Evolutionary conservation across 2,329 filamentous ascomycete genomes (phyloP).

Genomic region (Sphaceloma murrayae): DNA sequence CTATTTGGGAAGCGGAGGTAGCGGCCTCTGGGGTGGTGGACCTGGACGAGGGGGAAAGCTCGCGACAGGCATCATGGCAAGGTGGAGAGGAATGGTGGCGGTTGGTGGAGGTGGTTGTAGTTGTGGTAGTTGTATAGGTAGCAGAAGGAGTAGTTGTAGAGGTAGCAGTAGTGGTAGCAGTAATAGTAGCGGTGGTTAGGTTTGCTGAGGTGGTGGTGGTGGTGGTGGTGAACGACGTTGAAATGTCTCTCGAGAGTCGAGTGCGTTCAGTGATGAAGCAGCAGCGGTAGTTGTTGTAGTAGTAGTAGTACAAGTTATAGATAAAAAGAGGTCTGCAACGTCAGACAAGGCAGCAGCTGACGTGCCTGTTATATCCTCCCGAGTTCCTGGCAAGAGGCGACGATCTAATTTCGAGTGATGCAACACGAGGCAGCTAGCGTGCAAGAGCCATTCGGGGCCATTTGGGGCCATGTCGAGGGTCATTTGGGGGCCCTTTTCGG

Average conservation of each 20-base stretch:
- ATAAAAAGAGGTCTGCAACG: no score
- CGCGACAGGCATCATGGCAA: slow-evolving; percentile 31
- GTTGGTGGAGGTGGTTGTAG: background rate
- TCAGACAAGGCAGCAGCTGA: slow-evolving; percentile 16
- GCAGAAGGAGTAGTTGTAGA: slow-evolving; percentile 8
- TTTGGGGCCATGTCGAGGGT: slow-evolving; percentile 9
- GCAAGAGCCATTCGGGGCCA: slow-evolving; percentile 14
- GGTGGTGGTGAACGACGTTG: background rate
- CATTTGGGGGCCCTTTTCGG: no score
- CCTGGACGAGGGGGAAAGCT: slow-evolving; percentile 41
- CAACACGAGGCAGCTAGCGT: slow-evolving; percentile 16
- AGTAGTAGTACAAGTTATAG: slow-evolving; percentile 6
- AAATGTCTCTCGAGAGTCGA: no score
- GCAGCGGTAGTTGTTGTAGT: no score
- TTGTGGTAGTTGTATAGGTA: slow-evolving; percentile 4
- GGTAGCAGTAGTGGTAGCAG: background rate
- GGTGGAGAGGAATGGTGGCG: background rate
- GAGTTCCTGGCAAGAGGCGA: slow-evolving; percentile 5
- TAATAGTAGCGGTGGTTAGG: no score
- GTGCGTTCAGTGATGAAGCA: no score
- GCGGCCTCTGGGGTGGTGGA: slow-evolving; percentile 39
- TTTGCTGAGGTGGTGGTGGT: slow-evolving; percentile 1
- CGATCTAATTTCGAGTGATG: slow-evolving; percentile 18
- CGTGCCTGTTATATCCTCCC: slow-evolving; percentile 16
- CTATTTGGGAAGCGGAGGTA: slow-evolving; percentile 34